Evolutionary conservation across 2,329 filamentous ascomycete species (phyloP).

Genomic region (Calycina herbarum): DNA sequence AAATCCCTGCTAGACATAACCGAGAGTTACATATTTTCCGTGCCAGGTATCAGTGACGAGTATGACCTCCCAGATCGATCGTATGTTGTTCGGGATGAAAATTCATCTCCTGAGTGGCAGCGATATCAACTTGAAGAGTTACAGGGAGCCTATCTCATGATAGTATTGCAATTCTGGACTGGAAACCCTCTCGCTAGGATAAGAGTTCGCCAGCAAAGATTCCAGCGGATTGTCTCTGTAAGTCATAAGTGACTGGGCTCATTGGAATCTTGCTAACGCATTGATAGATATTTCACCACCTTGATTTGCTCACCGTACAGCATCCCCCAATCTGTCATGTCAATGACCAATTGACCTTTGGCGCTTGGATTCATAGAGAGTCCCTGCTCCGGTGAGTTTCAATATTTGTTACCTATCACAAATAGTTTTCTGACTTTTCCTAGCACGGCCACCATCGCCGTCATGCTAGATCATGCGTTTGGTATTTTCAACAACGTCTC

Average conservation of each 20-base stretch:
- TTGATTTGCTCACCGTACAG: slow-evolving; percentile 30
- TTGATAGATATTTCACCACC: slow-evolving; percentile 32
- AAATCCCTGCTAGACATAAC: slow-evolving; percentile 33
- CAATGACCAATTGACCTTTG: slow-evolving; percentile 31
- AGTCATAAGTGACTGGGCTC: slow-evolving; percentile 13
- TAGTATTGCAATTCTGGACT: slow-evolving; percentile 37
- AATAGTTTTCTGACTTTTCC: not conserved
- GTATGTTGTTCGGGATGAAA: slow-evolving; percentile 28
- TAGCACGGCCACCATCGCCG: slow-evolving; percentile 30
- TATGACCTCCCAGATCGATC: slow-evolving; percentile 32
- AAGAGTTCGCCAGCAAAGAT: slow-evolving; percentile 35
- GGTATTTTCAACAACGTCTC: slow-evolving; percentile 37
- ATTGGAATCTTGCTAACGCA: slow-evolving; percentile 5
- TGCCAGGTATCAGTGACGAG: slow-evolving; percentile 33
- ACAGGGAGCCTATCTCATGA: slow-evolving; percentile 37
- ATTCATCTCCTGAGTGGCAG: slow-evolving; percentile 33
- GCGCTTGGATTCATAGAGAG: slow-evolving; percentile 34
- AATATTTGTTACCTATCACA: not conserved
- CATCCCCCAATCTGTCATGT: slow-evolving; percentile 31
- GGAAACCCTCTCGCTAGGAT: slow-evolving; percentile 32
- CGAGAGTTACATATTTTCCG: slow-evolving; percentile 33
- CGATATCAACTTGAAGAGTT: slow-evolving; percentile 37
- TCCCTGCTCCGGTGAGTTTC: slow-evolving; percentile 31
- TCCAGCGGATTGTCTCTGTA: slow-evolving; percentile 33
- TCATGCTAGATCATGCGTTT: slow-evolving; percentile 37